A percentile compares a stretch with the other conserved stretches of the same genome.
Conservation (phyloP, 1,139 yeast genomes). For the Kluyveromyces sp. region DNA sequence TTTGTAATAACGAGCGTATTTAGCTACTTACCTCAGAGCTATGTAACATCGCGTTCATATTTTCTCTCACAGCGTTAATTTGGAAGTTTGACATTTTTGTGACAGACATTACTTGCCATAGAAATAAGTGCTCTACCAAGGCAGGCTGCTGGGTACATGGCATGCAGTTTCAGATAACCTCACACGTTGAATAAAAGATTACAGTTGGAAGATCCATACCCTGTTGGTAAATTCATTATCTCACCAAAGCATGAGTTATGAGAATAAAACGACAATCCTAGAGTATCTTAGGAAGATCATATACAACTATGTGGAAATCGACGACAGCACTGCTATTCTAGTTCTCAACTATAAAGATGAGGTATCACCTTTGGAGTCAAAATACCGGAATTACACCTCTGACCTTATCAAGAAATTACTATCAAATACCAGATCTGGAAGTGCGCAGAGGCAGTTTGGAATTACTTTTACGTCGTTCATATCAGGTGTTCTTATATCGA, state of each 20-base stretch:
- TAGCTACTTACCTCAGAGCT: no score
- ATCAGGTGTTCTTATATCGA: constrained; percentile 44
- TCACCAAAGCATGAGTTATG: background rate
- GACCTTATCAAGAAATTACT: constrained; percentile 35
- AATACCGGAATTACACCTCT: constrained; percentile 13
- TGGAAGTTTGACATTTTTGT: background rate
- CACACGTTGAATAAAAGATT: no score
- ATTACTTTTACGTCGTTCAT: constrained; percentile 42
- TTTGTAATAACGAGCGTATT: background rate
- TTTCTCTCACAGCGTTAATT: no score
- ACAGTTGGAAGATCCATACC: no score
- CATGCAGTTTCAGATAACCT: no score
- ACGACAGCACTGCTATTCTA: constrained; percentile 16
- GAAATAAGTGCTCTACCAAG: no score
- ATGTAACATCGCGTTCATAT: no score
- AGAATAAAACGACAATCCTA: background rate
- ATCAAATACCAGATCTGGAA: constrained; percentile 52
- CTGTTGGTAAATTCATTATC: no score
- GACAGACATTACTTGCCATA: background rate
- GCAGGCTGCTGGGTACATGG: no score
- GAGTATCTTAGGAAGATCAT: constrained; percentile 15
- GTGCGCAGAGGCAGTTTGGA: constrained; percentile 38
- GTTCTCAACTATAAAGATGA: constrained; percentile 15
- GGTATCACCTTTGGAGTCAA: constrained; percentile 7
- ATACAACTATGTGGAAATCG: constrained; percentile 16